These are phyloP conservation scores for Citrus mangshanensis DNA, from an alignment of 345 rosid genomes.

Conservation along the genomic window DNA sequence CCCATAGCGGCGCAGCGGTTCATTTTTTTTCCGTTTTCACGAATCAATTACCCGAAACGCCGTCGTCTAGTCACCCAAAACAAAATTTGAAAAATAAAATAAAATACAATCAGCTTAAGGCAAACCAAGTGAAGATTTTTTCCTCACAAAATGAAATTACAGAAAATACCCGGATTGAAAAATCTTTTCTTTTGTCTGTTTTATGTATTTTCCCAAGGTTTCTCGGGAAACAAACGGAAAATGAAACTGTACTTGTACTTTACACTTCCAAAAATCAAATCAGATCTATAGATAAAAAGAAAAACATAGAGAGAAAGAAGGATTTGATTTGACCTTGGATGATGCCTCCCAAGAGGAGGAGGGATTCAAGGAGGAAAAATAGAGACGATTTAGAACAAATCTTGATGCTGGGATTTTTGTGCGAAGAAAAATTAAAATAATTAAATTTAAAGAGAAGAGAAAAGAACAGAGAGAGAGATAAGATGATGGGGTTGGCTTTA, in stretches of 20 bases:
- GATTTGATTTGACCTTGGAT: constrained; percentile 10
- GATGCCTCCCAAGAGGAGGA: constrained; percentile 27
- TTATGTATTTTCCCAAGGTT: not conserved
- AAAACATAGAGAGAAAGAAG: not conserved
- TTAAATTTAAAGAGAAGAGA: no score
- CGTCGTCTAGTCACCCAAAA: not conserved
- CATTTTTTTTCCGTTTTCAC: constrained; percentile 13
- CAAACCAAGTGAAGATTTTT: not conserved
- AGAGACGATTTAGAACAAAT: constrained; percentile 10
- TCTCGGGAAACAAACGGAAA: not conserved
- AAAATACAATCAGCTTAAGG: not conserved
- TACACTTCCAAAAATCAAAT: not conserved
- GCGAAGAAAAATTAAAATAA: not conserved
- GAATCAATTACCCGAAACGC: constrained; percentile 9
- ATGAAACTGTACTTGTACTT: not conserved
- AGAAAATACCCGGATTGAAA: not conserved
- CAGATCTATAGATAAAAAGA: not conserved
- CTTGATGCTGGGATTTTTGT: not conserved
- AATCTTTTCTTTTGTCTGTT: not conserved
- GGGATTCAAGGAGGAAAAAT: constrained; percentile 18
- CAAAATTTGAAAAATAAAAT: not conserved
- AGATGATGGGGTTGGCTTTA: not conserved
- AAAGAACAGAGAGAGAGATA: not conserved
- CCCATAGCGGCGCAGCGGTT: constrained; percentile 36
- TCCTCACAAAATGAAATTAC: not conserved